Evolutionary conservation across 2,329 filamentous ascomycete species (phyloP), one percentile per base, ranked within the genome.

Genomic region (Thermothelomyces thermophilus): DNA sequence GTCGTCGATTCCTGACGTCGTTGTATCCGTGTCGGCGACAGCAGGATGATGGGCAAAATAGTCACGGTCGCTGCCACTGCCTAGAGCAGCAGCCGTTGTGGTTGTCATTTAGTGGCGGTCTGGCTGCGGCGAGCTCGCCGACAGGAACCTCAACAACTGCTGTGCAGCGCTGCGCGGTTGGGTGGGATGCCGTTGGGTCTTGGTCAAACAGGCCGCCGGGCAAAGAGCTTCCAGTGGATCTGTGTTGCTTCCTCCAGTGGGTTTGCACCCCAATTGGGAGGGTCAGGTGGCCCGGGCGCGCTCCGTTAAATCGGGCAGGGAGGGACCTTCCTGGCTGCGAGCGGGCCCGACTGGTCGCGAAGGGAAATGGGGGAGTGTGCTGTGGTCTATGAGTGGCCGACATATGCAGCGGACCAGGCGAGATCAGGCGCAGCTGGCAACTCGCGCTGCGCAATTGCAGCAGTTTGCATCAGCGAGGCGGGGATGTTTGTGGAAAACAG

Each of bases 91-190:
- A 33, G 55, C 48, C 40, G 54, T 51, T 43, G 55, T 46, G 45
- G 50, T 51, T 46, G 56, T 54, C 60, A 62, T 62, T 59, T 59
- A 61, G 35, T 24, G 47, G 24, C 41, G 41, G 19, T 31, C 35
- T 41, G 45, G 34, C 37, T 41, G 39, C 34, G 49, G 46, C n/a
- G 45, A 40, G 36, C 39, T 45, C 31, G 17, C 46, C 37, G 31
- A 34, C 3, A 5, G 31, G 22, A 30, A 17, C n/a, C n/a, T n/a
- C n/a, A n/a, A n/a, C n/a, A n/a, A n/a, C 33, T 45, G 42, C 34
- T 28, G 33, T 17, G 28, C 7, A n/a, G 13, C 43, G 44, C 33
- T 35, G 46, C 39, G 31, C 33, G 16, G 24, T 26, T 31, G 33
- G 14, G 42, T 40, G 42, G 36, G 39, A 41, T 49, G 40, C 40